Percentiles rank a stretch among this genome's conserved stretches.
Evolutionary conservation across 2,329 filamentous ascomycete species (phyloP).

Genomic region (Plectosphaerella sp.): DNA sequence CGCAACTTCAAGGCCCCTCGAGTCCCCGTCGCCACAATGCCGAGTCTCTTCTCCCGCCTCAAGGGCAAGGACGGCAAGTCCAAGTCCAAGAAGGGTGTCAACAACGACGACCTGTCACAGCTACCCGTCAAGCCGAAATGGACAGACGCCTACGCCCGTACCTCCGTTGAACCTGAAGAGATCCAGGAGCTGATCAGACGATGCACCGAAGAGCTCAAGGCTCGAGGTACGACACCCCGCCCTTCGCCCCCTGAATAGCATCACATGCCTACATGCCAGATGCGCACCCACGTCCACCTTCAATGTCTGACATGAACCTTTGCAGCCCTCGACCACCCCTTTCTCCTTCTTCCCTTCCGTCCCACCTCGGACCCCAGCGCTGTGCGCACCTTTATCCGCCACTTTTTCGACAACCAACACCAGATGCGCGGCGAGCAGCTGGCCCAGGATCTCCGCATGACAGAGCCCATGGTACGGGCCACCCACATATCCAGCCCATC

Average conservation of each 20-base stretch:
- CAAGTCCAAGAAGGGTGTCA: conserved; percentile 60
- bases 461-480: conserved; percentile 79
- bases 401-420: conserved; percentile 75
- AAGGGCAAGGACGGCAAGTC: conserved; percentile 69
- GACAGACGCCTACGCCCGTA: conserved; percentile 84
- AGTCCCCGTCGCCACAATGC: conserved; percentile 34
- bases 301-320: conserved; percentile 25
- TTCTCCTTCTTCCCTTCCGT: conserved; percentile 89
- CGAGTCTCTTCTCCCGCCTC: conserved; percentile 58
- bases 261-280: conserved; percentile 56
- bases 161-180: conserved; percentile 80
- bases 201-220: conserved; percentile 89
- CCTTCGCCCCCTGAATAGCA: conserved; percentile 10
- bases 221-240: conserved; percentile 65
- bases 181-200: conserved; percentile 80
- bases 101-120: conserved; percentile 44
- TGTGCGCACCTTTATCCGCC: conserved; percentile 85
- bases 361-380: conserved; percentile 89
- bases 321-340: conserved; percentile 80
- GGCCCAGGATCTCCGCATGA: conserved; percentile 82
- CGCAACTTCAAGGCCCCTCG: background rate
- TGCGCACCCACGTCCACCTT: conserved; percentile 86
- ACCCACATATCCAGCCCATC: conserved; percentile 6
- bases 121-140: conserved; percentile 69
- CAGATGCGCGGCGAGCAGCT: conserved; percentile 65